Base-by-base conservation (phyloP, 352 stramenopile genomes). In the Pythium grandisporangium region DNA sequence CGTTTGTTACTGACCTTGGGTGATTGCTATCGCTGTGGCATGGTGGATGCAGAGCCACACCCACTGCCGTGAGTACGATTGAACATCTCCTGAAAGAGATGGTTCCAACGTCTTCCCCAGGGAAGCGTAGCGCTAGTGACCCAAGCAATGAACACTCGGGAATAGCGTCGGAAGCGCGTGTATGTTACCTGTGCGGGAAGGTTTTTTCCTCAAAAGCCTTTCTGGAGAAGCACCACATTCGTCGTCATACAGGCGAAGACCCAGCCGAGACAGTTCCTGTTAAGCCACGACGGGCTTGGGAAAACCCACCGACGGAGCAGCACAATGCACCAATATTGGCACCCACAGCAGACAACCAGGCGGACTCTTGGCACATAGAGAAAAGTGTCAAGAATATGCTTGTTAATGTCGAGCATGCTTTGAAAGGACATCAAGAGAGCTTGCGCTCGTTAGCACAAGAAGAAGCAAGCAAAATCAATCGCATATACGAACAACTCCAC, bases 121-220 rank as follows among this genome's bases (percentile, higher is more conserved):
- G n/a, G n/a, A n/a, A n/a, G n/a, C n/a, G n/a, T n/a, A n/a, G n/a
- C n/a, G n/a, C n/a, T n/a, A n/a, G n/a, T n/a, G n/a, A n/a, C n/a
- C n/a, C n/a, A n/a, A n/a, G n/a, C n/a, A n/a, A n/a, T n/a, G n/a
- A n/a, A n/a, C n/a, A n/a, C n/a, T n/a, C n/a, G n/a, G n/a, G n/a
- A n/a, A n/a, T n/a, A n/a, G n/a, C n/a, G n/a, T n/a, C 78, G 24
- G 60, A 82, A 53, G 70, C 62, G 17, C 61, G 66, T 0, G 55
- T 79, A 7, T 89, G 72, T 58, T 52, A 47, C 14, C 63, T 67
- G 25, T 89, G 72, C 45, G 76, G 72, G 2, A 84, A 86, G 41
- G 45, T 85, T 38, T 89, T 89, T 22, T 78, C 69, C 16, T 81
- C 76, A 1, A 33, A 53, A 13, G 51, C 58, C 21, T 89, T 70